phyloP scores from a whole-genome alignment of 352 stramenopile species.

The Chrysophaeum taylorii region DNA sequence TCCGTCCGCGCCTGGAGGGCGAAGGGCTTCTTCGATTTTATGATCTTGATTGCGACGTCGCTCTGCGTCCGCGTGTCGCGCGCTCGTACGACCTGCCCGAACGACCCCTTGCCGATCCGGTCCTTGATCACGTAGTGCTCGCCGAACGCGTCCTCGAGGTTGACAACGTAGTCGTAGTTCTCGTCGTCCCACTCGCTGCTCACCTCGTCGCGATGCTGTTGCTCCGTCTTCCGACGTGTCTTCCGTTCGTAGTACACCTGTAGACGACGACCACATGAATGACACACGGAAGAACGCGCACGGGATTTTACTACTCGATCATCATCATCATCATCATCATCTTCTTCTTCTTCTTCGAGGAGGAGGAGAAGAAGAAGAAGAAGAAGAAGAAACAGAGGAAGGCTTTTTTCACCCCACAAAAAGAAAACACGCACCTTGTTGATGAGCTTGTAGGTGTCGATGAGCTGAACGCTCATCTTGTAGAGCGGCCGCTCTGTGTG shows the following conservation, averaged over 20 bases:
- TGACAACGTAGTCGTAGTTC: constrained; percentile 89
- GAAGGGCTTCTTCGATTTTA: constrained; percentile 91
- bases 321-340: no score
- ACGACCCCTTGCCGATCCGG: constrained; percentile 86
- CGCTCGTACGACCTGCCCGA: constrained; percentile 87
- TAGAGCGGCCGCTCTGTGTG: constrained; percentile 46
- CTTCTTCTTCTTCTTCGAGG: background rate
- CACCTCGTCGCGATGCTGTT: background rate
- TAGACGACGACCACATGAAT: no score
- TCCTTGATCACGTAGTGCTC: constrained; percentile 85
- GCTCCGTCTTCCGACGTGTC: constrained; percentile 25
- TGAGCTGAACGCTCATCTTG: constrained; percentile 78
- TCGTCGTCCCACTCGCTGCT: constrained; percentile 88
- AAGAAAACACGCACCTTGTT: constrained; percentile 49
- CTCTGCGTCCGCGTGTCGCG: constrained; percentile 60
- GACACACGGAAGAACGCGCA: no score
- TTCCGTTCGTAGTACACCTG: constrained; percentile 63
- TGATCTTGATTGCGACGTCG: constrained; percentile 92
- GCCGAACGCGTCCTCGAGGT: constrained; percentile 77
- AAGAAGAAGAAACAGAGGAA: background rate
- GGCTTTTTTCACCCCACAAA: no score
- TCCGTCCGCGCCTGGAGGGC: constrained; percentile 85
- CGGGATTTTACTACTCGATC: no score
- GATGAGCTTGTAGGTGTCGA: constrained; percentile 93
- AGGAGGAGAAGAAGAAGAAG: background rate